A percentile compares a stretch with the other conserved stretches of the same genome.
phyloP scores from a whole-genome alignment of 495 filamentous ascomycete genomes.

The Aspergillus baeticus region DNA sequence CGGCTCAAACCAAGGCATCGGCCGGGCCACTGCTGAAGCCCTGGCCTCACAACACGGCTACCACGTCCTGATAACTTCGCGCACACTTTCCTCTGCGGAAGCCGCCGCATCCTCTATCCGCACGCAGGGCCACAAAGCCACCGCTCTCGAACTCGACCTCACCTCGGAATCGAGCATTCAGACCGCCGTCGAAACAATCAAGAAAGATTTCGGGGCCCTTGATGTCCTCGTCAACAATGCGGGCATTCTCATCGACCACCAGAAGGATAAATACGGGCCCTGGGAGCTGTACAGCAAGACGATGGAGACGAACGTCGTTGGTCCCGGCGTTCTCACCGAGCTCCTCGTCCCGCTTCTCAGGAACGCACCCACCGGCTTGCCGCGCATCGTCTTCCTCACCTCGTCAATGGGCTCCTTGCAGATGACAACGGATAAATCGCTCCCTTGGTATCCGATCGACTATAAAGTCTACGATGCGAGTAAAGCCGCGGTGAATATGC shows the following conservation, averaged over 20 bases:
- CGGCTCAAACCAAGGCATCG: background rate
- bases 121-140: background rate
- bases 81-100: background rate
- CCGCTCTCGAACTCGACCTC: background rate
- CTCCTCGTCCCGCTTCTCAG: background rate
- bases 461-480: background rate
- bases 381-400: background rate
- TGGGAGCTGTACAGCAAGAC: background rate
- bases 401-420: background rate
- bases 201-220: background rate
- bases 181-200: background rate
- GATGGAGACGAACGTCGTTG: background rate
- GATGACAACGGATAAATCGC: background rate
- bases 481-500: background rate
- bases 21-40: background rate
- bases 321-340: background rate
- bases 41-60: background rate
- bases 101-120: background rate
- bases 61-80: background rate
- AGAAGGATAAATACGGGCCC: background rate
- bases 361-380: background rate
- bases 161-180: background rate
- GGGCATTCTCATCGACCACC: background rate
- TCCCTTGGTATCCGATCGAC: background rate
- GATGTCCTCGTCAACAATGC: constrained; percentile 7